Conservation (phyloP, 1,284 basidiomycete genomes). For the Sanghuangporus weigelae region DNA sequence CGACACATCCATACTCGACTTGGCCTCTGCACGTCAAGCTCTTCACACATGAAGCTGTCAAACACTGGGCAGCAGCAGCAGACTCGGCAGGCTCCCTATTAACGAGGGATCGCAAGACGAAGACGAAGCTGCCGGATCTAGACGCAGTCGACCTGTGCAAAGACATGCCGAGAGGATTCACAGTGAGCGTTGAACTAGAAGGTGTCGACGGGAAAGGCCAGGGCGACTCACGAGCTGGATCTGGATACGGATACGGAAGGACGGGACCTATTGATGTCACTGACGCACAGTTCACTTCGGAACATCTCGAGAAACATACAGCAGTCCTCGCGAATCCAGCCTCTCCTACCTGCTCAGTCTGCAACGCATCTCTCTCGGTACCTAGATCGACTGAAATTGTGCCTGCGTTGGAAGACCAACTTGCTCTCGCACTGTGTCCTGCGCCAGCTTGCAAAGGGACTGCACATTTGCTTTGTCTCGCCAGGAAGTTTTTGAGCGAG, state of each 20-base stretch:
- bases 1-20: slow-evolving; percentile 50
- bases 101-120: neutral
- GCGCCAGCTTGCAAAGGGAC: slow-evolving; percentile 43
- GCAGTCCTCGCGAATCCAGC: slow-evolving; percentile 32
- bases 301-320: slow-evolving; percentile 51
- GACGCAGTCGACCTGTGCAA: neutral
- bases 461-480: slow-evolving; percentile 70
- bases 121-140: neutral
- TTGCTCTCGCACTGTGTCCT: slow-evolving; percentile 50
- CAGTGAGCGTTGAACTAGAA: slow-evolving; percentile 52
- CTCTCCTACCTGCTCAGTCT: slow-evolving; percentile 37
- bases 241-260: slow-evolving; percentile 46
- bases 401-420: slow-evolving; percentile 45
- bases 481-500: slow-evolving; percentile 45
- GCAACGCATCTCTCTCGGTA: slow-evolving; percentile 27
- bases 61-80: slow-evolving; percentile 38
- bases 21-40: slow-evolving; percentile 68
- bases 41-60: slow-evolving; percentile 58
- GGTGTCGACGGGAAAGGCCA: slow-evolving; percentile 65
- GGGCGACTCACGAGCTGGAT: neutral
- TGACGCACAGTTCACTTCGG: slow-evolving; percentile 53
- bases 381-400: slow-evolving; percentile 33
- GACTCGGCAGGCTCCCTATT: neutral
- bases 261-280: slow-evolving; percentile 57
- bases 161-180: slow-evolving; percentile 48